Base-by-base conservation (phyloP, 179 eudicot genomes). In the Corrigiola litoralis region DNA sequence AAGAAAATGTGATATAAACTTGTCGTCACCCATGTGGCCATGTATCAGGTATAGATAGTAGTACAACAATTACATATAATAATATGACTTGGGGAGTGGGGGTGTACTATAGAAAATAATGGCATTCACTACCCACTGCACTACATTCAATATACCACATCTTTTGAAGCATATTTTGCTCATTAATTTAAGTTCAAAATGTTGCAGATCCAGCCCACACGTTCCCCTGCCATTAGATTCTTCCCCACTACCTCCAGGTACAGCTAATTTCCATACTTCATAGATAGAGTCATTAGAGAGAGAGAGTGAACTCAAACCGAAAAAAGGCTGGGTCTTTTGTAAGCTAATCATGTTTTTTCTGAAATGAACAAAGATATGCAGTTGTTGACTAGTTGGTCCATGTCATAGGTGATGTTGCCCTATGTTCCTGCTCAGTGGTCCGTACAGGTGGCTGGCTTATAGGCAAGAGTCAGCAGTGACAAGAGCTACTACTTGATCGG, bases 151-250 rank as follows among this genome's bases (percentile, higher is more conserved):
- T 57, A 56, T 7, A 24, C 65, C 44, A 48, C 65, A 64, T 71
- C 57, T 63, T 54, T 70, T 70, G 55, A 70, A 70, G 47, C 57
- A 63, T 25, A 51, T 17, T 44, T 44, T 21, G 23, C 2, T 36
- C 50, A 58, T 65, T 75, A 73, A 65, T 75, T 34, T 78, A 84
- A 69, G 72, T 79, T 82, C 76, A 72, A 82, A 80, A 53, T 45
- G 68, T 47, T 63, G 56, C 33, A 75, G 79, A 82, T 84, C 81
- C 82, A 84, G 72, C 85, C 72, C 69, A 75, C 61, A 71, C 78
- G 70, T 71, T 75, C 48, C 64, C 40, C 62, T 78, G 75, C 80
- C 58, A 64, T 59, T 40, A 58, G 71, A 66, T 58, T 72, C 71
- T 59, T 18, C 56, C 61, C 79, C 72, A 47, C 68, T 58, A 32